phyloP scores from a whole-genome alignment of 805 yeast species.

The Kuraishia borneana region DNA sequence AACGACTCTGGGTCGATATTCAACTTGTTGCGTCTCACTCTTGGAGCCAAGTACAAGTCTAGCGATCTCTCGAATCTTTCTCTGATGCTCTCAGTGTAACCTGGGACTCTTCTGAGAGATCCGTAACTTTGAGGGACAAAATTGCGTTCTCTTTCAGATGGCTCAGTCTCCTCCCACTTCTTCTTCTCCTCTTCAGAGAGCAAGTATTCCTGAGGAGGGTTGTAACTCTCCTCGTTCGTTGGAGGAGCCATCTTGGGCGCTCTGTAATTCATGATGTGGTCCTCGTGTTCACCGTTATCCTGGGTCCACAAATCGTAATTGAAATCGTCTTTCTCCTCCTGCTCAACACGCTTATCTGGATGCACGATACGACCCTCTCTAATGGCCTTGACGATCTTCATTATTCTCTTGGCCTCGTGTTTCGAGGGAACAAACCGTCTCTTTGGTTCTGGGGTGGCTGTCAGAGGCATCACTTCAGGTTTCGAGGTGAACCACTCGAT shows the following conservation, averaged over 20 bases:
- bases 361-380: slow-evolving; percentile 92
- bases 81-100: slow-evolving; percentile 73
- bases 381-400: slow-evolving; percentile 94
- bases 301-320: slow-evolving; percentile 81
- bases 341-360: slow-evolving; percentile 42
- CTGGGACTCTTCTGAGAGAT: slow-evolving; percentile 87
- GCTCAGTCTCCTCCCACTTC: slow-evolving; percentile 59
- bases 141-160: slow-evolving; percentile 67
- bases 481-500: slow-evolving; percentile 92
- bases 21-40: slow-evolving; percentile 82
- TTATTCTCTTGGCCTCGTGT: slow-evolving; percentile 90
- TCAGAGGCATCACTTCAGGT: slow-evolving; percentile 79
- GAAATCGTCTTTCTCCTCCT: slow-evolving; percentile 35
- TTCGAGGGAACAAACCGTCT: slow-evolving; percentile 94
- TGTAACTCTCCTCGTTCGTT: slow-evolving; percentile 90
- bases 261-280: slow-evolving; percentile 82
- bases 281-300: slow-evolving; percentile 35
- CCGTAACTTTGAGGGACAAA: slow-evolving; percentile 74
- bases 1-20: slow-evolving; percentile 94
- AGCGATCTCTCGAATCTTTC: slow-evolving; percentile 91
- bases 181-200: slow-evolving; percentile 67
- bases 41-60: slow-evolving; percentile 91
- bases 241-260: slow-evolving; percentile 97
- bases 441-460: slow-evolving; percentile 95
- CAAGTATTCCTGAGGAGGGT: slow-evolving; percentile 94